Base-by-base conservation (phyloP, 1,284 basidiomycete genomes). In the Pseudozyma tsukubaensis region DNA sequence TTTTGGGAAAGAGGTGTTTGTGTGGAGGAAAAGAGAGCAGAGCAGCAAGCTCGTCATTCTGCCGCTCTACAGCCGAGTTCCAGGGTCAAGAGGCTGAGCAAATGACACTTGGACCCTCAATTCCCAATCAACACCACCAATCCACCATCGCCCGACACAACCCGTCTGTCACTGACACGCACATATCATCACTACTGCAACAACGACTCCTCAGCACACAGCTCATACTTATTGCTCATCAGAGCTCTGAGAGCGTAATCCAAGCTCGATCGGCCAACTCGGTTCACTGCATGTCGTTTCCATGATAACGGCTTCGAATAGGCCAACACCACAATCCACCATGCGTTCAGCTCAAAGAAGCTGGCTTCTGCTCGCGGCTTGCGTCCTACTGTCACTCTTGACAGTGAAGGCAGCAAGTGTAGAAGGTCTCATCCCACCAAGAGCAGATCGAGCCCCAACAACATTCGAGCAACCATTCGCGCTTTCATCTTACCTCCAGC, bases 391-490 rank as follows among this genome's bases (percentile, higher is more conserved):
- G 7, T 56, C 60, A 1, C 29, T 42, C 18, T 55, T 37, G 45
- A 60, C 57, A 11, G 45, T 45, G 10, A 54, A 50, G 11, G 60
- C 67, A 1, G 50, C 64, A 18, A 50, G 63, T 7, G 29, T 70
- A 29, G 44, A 64, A 3, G 61, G 50, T 4, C 37, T 64, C 4
- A 52, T 70, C 8, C 67, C 67, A 12, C 67, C 67, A 57, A 56
- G 40, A 29, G 35, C 58, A 7, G 24, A 21, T 8, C 16, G 50
- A 11, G 18, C 24, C 3, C 37, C 45, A 36, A 24, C 53, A 12
- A 39, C 61, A 0, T 60, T 60, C 44, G 55, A 70, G 16, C 60
- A 63, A 18, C 57, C 67, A 12, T 63, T 70, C 14, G 53, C 61
- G 8, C 45, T 70, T 7, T 59, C 67, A 21, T 53, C 61, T 24